Evolutionary conservation across 805 yeast species (phyloP), one percentile per base, ranked within the genome.

Genomic region (Lipomyces starkeyi): DNA sequence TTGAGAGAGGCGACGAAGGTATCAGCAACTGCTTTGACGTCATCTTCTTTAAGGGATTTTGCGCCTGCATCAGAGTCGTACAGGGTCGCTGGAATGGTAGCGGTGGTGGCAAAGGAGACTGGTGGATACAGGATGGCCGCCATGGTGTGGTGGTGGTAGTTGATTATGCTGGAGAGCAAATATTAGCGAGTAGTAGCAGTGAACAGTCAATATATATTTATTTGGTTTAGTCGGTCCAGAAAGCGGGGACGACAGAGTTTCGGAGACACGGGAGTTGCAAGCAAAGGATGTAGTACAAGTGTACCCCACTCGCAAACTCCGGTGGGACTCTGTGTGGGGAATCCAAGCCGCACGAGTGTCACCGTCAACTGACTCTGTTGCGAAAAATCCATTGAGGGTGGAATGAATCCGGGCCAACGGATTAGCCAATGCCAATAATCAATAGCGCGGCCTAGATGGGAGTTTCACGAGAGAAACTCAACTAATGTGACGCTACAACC

Each of bases 1-100:
- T 55, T 63, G 49, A 64, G 34, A 20, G 68, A 20, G 5, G 25
- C 40, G 14, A 63, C 54, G 34, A 29, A 64, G 20, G 59, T 17
- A 14, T 27, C 35, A 7, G 61, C 61, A 25, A 64, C 4, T 20
- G 68, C 37, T 3, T 8, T 25, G 40, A 47, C 32, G 35, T 62
- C 61, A 3, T 62, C 57, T 2, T 25, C 29, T 27, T 20, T 25
- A 17, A 64, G 58, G n/a, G 66, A 17, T 27, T 27, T 17, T 1
- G 35, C 58, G 29, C 58, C 63, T 7, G 56, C 53, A 49, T 22
- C 54, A 7, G 25, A n/a, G 25, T 56, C 59, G 25, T 56, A 56
- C 11, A 56, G 34, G 11, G 20, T n/a, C 58, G 53, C 1, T 13
- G 61, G 55, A 11, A 14, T 11, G 49, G 53, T 43, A 11, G 13